These are phyloP conservation scores for Tetracladium setigerum DNA, from an alignment of 495 filamentous ascomycete species.

Conservation along the genomic window DNA sequence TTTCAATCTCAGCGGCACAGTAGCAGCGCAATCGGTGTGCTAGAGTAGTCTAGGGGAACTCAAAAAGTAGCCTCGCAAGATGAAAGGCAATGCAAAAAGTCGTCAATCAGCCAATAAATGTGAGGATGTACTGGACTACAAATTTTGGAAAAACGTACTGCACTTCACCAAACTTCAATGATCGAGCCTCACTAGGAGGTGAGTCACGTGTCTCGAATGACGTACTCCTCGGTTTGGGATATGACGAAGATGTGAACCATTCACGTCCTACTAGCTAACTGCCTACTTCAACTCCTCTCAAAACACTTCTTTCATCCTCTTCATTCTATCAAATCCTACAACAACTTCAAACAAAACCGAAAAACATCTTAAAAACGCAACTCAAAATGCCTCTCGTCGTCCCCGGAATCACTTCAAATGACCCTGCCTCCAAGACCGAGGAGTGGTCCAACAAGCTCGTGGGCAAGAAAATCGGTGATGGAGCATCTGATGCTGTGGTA, in stretches of 20 bases:
- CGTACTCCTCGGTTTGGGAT: constrained; percentile 1
- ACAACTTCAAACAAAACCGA: constrained; percentile 7
- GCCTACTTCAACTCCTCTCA: constrained; percentile 2
- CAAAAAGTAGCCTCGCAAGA: too few species aligned
- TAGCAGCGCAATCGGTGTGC: too few species aligned
- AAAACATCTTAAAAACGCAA: constrained; percentile 2
- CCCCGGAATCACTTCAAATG: constrained; percentile 54
- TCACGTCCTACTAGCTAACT: background rate
- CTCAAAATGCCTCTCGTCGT: constrained; percentile 76
- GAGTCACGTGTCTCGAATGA: background rate
- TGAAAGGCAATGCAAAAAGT: too few species aligned
- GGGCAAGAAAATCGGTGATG: constrained; percentile 61
- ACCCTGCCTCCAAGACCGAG: constrained; percentile 40
- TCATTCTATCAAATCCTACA: background rate
- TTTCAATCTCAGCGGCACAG: too few species aligned
- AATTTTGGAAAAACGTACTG: too few species aligned
- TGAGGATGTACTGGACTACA: too few species aligned
- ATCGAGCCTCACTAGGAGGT: too few species aligned
- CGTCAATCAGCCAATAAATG: too few species aligned
- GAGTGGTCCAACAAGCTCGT: constrained; percentile 69
- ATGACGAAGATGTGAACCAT: background rate
- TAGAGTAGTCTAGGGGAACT: too few species aligned
- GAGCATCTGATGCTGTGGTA: constrained; percentile 38
- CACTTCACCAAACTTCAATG: too few species aligned
- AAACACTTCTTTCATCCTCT: background rate